These are phyloP conservation scores for Amanita subjunquillea DNA, from an alignment of 768 basidiomycete genomes.

Conservation along the genomic window DNA sequence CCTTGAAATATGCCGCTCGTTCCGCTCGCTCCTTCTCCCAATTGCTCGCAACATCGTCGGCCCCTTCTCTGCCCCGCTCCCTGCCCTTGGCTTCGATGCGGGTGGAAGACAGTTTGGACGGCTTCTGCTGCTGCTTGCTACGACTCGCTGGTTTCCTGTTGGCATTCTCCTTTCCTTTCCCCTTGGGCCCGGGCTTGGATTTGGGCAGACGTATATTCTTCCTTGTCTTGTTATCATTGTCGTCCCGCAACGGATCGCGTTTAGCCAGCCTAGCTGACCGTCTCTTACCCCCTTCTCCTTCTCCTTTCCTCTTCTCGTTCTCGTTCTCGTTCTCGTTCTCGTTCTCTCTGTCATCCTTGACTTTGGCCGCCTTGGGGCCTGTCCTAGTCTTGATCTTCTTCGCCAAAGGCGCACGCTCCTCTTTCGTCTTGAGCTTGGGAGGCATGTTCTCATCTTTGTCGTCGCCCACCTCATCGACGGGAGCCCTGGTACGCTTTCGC, in stretches of 20 bases:
- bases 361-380: background rate
- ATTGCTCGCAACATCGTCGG: background rate
- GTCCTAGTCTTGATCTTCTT: background rate
- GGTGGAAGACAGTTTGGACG: too few relatives aligned
- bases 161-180: slow-evolving; percentile 3
- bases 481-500: background rate
- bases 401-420: background rate
- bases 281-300: background rate
- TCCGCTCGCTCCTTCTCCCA: slow-evolving; percentile 2
- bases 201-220: background rate
- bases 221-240: background rate
- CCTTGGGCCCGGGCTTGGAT: background rate
- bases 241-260: background rate
- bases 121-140: too few relatives aligned
- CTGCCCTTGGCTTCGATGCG: background rate
- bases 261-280: slow-evolving; percentile 2
- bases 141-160: background rate
- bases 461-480: background rate
- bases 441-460: background rate
- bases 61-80: background rate
- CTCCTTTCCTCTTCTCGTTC: background rate
- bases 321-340: background rate
- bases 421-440: background rate
- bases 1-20: slow-evolving; percentile 2
- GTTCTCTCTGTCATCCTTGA: background rate